These are phyloP conservation scores for Mentha longifolia DNA, from an alignment of 257 asterid species.

Conservation along the genomic window DNA sequence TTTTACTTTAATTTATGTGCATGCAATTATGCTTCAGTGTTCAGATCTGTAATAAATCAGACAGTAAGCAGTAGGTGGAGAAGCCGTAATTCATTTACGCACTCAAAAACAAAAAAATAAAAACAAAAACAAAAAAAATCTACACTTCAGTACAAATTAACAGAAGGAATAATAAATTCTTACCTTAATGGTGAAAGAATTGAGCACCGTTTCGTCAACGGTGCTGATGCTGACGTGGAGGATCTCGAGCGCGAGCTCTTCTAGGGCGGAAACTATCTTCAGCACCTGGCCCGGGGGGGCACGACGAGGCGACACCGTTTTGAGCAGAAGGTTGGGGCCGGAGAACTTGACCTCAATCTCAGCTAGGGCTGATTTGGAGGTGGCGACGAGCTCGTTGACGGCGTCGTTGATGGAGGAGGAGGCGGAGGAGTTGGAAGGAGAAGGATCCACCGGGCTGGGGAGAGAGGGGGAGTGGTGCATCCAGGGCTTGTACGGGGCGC, in stretches of 20 bases:
- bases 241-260: slow-evolving; percentile 76
- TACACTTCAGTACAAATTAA: too few species aligned
- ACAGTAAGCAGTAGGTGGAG: slow-evolving; percentile 30
- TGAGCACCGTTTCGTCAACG: slow-evolving; percentile 65
- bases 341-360: slow-evolving; percentile 88
- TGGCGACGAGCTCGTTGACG: slow-evolving; percentile 77
- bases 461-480: slow-evolving; percentile 35
- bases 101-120: neutral
- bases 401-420: slow-evolving; percentile 51
- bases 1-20: too few species aligned
- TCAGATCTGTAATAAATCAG: slow-evolving; percentile 28
- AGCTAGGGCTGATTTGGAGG: slow-evolving; percentile 67
- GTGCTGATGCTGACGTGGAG: slow-evolving; percentile 68
- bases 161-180: too few species aligned
- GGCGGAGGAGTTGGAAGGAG: slow-evolving; percentile 53
- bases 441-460: slow-evolving; percentile 47
- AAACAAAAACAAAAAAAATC: too few species aligned
- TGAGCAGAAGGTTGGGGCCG: slow-evolving; percentile 67
- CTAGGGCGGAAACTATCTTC: slow-evolving; percentile 63
- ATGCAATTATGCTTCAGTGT: too few species aligned
- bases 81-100: slow-evolving; percentile 13
- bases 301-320: slow-evolving; percentile 67
- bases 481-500: slow-evolving; percentile 66
- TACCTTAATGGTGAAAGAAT: slow-evolving; percentile 91
- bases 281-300: slow-evolving; percentile 81